Evolutionary conservation across 139 green algal genomes (phyloP).

Genomic region (Trebouxia sp.): DNA sequence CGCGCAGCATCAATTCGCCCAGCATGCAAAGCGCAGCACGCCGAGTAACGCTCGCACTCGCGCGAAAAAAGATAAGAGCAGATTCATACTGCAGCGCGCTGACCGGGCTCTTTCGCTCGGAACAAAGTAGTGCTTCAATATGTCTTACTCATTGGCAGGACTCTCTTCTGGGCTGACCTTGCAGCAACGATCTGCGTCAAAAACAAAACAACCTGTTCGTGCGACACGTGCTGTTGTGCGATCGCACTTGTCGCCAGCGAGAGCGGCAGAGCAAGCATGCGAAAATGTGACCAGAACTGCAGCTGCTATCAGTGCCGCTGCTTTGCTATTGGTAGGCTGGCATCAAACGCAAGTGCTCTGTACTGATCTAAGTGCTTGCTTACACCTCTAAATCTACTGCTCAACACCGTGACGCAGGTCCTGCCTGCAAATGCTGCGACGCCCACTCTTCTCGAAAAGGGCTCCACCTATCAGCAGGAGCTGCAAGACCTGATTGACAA

Average conservation of each 20-base stretch:
- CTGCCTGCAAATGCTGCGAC: not conserved
- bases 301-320: not conserved
- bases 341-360: too few relatives aligned
- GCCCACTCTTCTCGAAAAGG: not conserved
- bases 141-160: not conserved
- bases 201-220: not conserved
- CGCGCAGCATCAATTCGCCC: not conserved
- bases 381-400: too few relatives aligned
- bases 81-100: not conserved
- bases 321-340: not conserved
- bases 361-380: too few relatives aligned
- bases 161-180: too few relatives aligned
- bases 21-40: not conserved
- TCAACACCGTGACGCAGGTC: too few relatives aligned
- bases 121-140: not conserved
- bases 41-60: not conserved
- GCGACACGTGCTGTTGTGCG: not conserved
- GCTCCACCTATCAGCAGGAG: not conserved
- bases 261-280: not conserved
- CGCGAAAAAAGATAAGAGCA: not conserved
- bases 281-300: not conserved
- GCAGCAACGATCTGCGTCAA: too few relatives aligned
- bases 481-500: not conserved
- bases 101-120: not conserved
- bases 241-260: not conserved